Evolutionary conservation across 2,329 filamentous ascomycete genomes (phyloP).

Genomic region (Neopestalotiopsis sp.): DNA sequence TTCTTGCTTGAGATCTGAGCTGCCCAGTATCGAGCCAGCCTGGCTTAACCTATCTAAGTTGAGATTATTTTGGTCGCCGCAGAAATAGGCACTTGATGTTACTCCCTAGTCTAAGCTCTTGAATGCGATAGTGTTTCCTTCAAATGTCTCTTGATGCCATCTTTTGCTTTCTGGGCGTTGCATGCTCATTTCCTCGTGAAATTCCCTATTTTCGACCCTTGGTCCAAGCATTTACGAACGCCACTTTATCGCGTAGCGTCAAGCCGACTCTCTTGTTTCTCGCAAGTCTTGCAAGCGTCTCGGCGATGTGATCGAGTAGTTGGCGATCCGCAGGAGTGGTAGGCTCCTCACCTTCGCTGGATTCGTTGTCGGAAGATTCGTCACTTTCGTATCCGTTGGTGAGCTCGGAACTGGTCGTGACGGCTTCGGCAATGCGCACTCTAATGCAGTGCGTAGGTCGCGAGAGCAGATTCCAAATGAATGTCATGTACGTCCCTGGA

Average conservation of each 20-base stretch:
- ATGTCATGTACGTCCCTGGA: slow-evolving; percentile 72
- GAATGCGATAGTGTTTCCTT: too few relatives aligned
- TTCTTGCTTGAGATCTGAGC: too few relatives aligned
- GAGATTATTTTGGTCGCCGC: too few relatives aligned
- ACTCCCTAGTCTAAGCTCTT: too few relatives aligned
- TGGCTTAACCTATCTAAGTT: too few relatives aligned
- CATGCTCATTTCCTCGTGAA: neutral
- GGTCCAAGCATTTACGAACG: slow-evolving; percentile 76
- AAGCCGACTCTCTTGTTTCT: slow-evolving; percentile 88
- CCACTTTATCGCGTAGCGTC: slow-evolving; percentile 80
- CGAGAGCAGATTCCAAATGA: slow-evolving; percentile 86
- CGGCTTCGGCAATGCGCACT: slow-evolving; percentile 84
- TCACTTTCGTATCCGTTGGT: slow-evolving; percentile 17
- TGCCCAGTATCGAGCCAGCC: too few relatives aligned
- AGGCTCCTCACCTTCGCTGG: slow-evolving; percentile 34
- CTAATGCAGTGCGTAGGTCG: slow-evolving; percentile 88
- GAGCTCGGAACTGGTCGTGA: slow-evolving; percentile 52
- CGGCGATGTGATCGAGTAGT: slow-evolving; percentile 79
- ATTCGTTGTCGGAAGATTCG: slow-evolving; percentile 30
- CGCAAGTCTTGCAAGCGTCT: slow-evolving; percentile 85
- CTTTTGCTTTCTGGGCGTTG: neutral
- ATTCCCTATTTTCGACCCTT: slow-evolving; percentile 37
- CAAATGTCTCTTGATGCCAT: too few relatives aligned
- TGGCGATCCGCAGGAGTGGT: slow-evolving; percentile 65
- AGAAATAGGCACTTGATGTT: too few relatives aligned